A percentile compares a stretch with the other conserved stretches of the same genome.
These are phyloP conservation scores for Chionographis japonica DNA, from an alignment of 106 monocot species.

Conservation along the genomic window DNA sequence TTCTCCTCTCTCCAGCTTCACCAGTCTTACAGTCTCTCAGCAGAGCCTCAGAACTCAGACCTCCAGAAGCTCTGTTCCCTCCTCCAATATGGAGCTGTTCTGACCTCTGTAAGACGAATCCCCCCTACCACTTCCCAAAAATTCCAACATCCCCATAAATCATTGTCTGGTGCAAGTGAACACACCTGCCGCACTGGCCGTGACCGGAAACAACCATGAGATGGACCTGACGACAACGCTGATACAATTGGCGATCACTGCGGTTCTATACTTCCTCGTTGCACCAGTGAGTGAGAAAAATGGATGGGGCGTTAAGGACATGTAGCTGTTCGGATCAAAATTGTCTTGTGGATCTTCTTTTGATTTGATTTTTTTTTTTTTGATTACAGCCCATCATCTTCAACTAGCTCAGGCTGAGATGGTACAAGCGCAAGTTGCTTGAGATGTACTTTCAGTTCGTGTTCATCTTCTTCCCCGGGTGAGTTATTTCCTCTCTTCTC, in stretches of 20 bases:
- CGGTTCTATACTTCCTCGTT: slow-evolving; percentile 54
- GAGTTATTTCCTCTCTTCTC: slow-evolving; percentile 4
- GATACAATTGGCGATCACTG: slow-evolving; percentile 41
- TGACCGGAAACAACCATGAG: slow-evolving; percentile 67
- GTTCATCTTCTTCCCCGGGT: slow-evolving; percentile 94
- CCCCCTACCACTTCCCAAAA: background rate
- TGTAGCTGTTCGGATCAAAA: background rate
- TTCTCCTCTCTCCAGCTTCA: too few species aligned
- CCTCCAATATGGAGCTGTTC: slow-evolving; percentile 1
- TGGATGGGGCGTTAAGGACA: background rate
- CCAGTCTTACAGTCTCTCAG: too few species aligned
- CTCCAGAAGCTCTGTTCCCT: background rate
- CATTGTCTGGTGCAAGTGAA: slow-evolving; percentile 21
- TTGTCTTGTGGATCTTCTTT: background rate
- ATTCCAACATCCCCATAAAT: too few species aligned
- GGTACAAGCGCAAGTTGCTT: slow-evolving; percentile 86
- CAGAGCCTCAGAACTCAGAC: background rate
- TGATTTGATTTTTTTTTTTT: background rate
- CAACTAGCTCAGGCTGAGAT: slow-evolving; percentile 88
- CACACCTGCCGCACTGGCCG: slow-evolving; percentile 57
- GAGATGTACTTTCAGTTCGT: slow-evolving; percentile 88
- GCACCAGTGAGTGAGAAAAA: slow-evolving; percentile 45
- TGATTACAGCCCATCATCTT: slow-evolving; percentile 67
- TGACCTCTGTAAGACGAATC: background rate
- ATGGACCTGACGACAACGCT: slow-evolving; percentile 50